phyloP scores from a whole-genome alignment of 257 asterid genomes.

The Solanum chmielewskii region DNA sequence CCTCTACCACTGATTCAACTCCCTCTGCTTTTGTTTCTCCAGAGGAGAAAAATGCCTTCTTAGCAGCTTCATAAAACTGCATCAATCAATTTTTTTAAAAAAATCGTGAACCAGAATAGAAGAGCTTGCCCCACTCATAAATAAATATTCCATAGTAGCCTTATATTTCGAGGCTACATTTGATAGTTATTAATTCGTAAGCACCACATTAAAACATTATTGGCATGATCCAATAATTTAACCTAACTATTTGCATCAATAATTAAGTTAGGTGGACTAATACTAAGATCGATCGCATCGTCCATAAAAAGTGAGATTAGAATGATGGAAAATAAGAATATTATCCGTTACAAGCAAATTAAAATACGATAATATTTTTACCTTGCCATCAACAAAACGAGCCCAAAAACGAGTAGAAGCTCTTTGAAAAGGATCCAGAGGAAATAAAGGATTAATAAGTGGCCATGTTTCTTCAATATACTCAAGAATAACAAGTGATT shows the following conservation, averaged over 20 bases:
- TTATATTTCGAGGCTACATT: background rate
- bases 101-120: background rate
- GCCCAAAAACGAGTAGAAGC: slow-evolving; percentile 6
- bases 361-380: background rate
- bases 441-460: background rate
- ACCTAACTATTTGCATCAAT: background rate
- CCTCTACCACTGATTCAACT: background rate
- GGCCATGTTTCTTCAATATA: slow-evolving; percentile 10
- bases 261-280: background rate
- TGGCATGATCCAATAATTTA: background rate
- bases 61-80: background rate
- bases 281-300: background rate
- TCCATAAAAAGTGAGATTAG: background rate
- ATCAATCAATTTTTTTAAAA: background rate
- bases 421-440: background rate
- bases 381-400: background rate
- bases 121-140: background rate
- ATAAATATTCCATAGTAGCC: background rate
- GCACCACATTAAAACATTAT: background rate
- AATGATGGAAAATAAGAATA: background rate
- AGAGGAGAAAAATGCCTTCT: background rate
- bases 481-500: slow-evolving; percentile 8
- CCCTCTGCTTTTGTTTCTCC: background rate
- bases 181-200: background rate
- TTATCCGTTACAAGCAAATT: background rate